phyloP scores from a whole-genome alignment of 1,139 yeast species.

The Debaryomyces robertsiae region DNA sequence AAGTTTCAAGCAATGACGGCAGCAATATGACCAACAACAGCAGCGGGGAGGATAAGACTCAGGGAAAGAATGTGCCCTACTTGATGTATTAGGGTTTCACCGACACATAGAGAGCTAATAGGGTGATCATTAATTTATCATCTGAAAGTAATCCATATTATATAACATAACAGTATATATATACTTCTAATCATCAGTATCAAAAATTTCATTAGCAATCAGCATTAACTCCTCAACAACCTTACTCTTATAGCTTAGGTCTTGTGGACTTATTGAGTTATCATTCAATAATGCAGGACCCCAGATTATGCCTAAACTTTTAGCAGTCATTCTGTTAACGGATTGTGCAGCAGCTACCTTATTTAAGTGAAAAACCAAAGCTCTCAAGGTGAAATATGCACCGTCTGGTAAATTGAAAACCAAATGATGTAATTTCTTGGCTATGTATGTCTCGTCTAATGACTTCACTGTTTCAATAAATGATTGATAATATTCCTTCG shows the following conservation, averaged over 20 bases:
- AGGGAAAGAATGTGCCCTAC: conserved; percentile 17
- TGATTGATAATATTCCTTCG: conserved; percentile 55
- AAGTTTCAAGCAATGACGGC: background rate
- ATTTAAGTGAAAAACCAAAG: conserved; percentile 80
- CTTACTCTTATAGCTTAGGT: conserved; percentile 76
- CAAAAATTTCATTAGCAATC: conserved; percentile 87
- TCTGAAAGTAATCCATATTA: background rate
- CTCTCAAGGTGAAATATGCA: conserved; percentile 86
- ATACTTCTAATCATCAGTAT: conserved; percentile 53
- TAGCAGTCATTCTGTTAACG: conserved; percentile 76
- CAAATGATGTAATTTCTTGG: conserved; percentile 80
- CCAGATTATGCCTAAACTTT: conserved; percentile 86
- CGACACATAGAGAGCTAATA: too few species aligned
- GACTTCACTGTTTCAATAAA: conserved; percentile 74
- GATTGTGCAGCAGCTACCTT: conserved; percentile 67
- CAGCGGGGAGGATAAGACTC: conserved; percentile 3
- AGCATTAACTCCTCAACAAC: conserved; percentile 81
- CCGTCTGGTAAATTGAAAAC: conserved; percentile 93
- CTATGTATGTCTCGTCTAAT: conserved; percentile 52
- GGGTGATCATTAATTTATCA: conserved; percentile 5
- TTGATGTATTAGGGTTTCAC: conserved; percentile 19
- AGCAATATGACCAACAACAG: background rate
- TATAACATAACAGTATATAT: conserved; percentile 2
- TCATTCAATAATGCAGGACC: conserved; percentile 83
- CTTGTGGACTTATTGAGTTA: conserved; percentile 67